Evolutionary conservation across 257 asterid species (phyloP).

Genomic region (Cruciata laevipes): DNA sequence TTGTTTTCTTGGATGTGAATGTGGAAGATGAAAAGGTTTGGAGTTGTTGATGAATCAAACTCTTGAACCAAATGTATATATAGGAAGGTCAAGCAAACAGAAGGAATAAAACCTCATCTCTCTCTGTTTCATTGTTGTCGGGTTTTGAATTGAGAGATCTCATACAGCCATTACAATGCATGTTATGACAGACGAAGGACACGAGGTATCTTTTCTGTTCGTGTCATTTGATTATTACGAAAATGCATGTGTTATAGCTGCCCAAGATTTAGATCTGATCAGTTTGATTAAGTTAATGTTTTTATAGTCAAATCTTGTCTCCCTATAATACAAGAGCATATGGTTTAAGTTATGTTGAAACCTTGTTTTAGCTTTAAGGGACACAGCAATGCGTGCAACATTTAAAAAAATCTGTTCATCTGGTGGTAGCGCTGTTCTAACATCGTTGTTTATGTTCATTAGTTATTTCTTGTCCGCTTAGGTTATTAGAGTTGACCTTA

Average conservation of each 20-base stretch:
- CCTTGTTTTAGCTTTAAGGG: background rate
- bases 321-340: no score
- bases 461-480: no score
- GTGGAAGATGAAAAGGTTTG: background rate
- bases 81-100: slow-evolving; percentile 2
- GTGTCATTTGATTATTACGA: background rate
- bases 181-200: background rate
- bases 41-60: slow-evolving; percentile 7
- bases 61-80: slow-evolving; percentile 7
- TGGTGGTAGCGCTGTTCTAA: no score
- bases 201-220: background rate
- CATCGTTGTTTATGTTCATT: no score
- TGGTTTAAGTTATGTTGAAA: no score
- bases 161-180: background rate
- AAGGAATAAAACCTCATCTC: slow-evolving; percentile 1
- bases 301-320: background rate
- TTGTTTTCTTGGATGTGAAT: background rate
- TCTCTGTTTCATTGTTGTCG: slow-evolving; percentile 7
- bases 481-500: no score
- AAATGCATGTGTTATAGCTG: background rate
- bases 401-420: background rate
- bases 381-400: background rate
- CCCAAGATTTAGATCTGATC: background rate
- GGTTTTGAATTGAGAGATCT: slow-evolving; percentile 5
- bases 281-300: background rate